Evolutionary conservation across 495 filamentous ascomycete species (phyloP).

Genomic region (Hyaloscypha hepaticicola): DNA sequence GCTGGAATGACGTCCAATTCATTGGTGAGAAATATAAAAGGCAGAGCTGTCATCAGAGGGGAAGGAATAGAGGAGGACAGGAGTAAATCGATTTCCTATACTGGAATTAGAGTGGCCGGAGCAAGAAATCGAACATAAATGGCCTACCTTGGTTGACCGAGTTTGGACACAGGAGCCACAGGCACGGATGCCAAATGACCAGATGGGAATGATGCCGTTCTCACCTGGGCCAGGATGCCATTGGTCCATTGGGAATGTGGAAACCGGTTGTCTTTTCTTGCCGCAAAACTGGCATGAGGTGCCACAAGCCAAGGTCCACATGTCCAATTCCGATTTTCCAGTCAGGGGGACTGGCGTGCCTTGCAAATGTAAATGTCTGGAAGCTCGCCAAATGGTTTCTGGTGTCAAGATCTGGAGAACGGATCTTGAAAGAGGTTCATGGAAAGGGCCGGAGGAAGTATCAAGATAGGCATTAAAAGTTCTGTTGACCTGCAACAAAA

Average conservation of each 20-base stretch:
- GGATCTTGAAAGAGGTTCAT: constrained; percentile 31
- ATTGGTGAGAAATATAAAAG: constrained; percentile 61
- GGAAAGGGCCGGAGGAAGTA: constrained; percentile 35
- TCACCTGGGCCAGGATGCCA: constrained; percentile 54
- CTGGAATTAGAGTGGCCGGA: constrained; percentile 28
- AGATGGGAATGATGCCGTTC: constrained; percentile 54
- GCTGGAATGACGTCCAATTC: constrained; percentile 55
- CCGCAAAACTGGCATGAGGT: constrained; percentile 56
- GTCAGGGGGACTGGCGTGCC: constrained; percentile 57
- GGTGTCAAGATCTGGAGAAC: constrained; percentile 38
- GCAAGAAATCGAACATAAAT: constrained; percentile 14
- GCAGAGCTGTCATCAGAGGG: constrained; percentile 57
- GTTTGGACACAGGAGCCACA: constrained; percentile 62
- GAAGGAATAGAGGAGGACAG: constrained; percentile 57
- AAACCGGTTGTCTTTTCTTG: constrained; percentile 29
- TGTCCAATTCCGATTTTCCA: constrained; percentile 55
- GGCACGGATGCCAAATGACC: constrained; percentile 61
- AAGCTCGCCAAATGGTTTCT: constrained; percentile 59
- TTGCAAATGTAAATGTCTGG: constrained; percentile 51
- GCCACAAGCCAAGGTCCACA: constrained; percentile 60
- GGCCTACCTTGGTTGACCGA: constrained; percentile 58
- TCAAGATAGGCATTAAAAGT: constrained; percentile 54
- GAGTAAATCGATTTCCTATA: constrained; percentile 64
- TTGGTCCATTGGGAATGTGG: constrained; percentile 32
- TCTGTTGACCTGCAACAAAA: constrained; percentile 51